Evolutionary conservation across 2,329 filamentous ascomycete species (phyloP).

Genomic region (Xylaria sp.): DNA sequence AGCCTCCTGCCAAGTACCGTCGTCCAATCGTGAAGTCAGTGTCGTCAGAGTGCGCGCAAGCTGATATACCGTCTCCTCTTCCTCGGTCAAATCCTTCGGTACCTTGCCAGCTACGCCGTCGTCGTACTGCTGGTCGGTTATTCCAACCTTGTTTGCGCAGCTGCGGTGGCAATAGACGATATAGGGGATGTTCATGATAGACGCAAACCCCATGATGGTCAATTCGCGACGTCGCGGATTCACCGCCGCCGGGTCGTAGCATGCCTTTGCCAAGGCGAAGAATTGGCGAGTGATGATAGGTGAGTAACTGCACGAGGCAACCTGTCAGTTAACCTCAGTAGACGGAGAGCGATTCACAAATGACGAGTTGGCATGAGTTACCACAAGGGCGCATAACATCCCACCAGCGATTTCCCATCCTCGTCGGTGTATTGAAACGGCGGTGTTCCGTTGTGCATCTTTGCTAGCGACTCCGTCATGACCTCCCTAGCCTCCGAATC

Average conservation of each 20-base stretch:
- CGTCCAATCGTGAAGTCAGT: constrained; percentile 24
- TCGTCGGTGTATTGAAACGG: constrained; percentile 23
- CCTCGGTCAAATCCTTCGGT: constrained; percentile 27
- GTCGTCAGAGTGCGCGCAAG: constrained; percentile 21
- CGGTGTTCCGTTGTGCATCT: constrained; percentile 14
- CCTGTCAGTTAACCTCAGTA: background rate
- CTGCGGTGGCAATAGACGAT: constrained; percentile 29
- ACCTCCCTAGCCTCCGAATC: background rate
- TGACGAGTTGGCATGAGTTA: constrained; percentile 5
- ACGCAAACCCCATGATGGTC: constrained; percentile 22
- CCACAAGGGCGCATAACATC: constrained; percentile 27
- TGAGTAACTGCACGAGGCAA: constrained; percentile 17
- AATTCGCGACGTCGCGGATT: constrained; percentile 32
- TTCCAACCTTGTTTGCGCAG: constrained; percentile 10
- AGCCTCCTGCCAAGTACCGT: constrained; percentile 23
- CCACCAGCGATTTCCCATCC: constrained; percentile 19
- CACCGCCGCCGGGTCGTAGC: constrained; percentile 4
- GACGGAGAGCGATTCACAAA: no score
- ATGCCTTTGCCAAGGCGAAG: constrained; percentile 15
- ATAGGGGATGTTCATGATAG: constrained; percentile 28
- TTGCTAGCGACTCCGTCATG: background rate
- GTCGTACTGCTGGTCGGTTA: constrained; percentile 29
- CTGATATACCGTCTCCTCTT: constrained; percentile 29
- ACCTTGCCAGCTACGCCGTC: constrained; percentile 19
- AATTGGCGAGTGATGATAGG: constrained; percentile 14